Evolutionary conservation across 352 stramenopile species (phyloP).

Genomic region (Pythium phragmitis): DNA sequence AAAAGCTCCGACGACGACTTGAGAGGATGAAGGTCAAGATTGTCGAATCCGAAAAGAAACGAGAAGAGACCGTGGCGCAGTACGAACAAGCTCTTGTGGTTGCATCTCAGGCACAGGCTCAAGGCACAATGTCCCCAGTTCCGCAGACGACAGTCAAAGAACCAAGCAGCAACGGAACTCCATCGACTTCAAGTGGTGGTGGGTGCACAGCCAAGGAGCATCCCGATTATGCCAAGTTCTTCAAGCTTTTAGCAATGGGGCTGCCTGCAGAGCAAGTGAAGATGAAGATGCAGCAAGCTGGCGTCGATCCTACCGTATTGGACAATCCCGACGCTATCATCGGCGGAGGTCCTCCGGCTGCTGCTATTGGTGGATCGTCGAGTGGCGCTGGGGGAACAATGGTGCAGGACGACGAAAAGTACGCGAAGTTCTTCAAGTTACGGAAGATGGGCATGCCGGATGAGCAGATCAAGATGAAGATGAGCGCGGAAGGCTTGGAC

Average conservation of each 20-base stretch:
- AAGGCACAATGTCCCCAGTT: conserved; percentile 13
- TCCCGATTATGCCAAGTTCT: conserved; percentile 78
- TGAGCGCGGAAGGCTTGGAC: conserved; percentile 92
- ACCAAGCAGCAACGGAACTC: conserved; percentile 18
- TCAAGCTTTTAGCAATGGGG: conserved; percentile 83
- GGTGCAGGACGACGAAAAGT: conserved; percentile 80
- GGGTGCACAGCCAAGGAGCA: conserved; percentile 67
- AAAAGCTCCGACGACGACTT: conserved; percentile 65
- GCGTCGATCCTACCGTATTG: conserved; percentile 61
- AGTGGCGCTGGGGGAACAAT: conserved; percentile 27
- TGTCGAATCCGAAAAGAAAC: conserved; percentile 48
- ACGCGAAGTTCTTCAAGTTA: conserved; percentile 97
- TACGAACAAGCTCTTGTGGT: conserved; percentile 33
- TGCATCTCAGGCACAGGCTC: conserved; percentile 11
- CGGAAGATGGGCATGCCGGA: conserved; percentile 93
- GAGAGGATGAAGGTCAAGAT: conserved; percentile 78
- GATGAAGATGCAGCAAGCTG: conserved; percentile 82
- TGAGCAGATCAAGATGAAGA: conserved; percentile 94
- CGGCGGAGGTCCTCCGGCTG: too few species aligned
- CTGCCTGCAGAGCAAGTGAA: conserved; percentile 80
- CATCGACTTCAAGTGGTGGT: conserved; percentile 11
- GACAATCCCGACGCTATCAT: conserved; percentile 71
- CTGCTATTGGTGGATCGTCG: conserved; percentile 27
- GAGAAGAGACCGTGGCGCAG: conserved; percentile 54
- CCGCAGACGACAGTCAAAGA: conserved; percentile 18